Evolutionary conservation across 306 rosid genomes (phyloP).

Genomic region (Cicer bijugum): DNA sequence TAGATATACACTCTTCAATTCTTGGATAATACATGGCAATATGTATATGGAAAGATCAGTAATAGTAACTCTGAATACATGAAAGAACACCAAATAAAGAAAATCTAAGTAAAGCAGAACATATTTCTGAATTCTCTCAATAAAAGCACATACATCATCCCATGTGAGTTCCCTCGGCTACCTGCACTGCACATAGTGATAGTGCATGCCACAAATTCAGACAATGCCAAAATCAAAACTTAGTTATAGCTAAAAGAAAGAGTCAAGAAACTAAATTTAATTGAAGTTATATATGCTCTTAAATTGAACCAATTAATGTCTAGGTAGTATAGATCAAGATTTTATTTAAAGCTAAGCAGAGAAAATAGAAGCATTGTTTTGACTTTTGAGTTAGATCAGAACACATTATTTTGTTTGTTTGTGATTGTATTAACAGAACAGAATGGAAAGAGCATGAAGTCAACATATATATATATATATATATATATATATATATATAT

Average conservation of each 20-base stretch:
- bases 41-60: background rate
- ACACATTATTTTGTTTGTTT: background rate
- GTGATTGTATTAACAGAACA: background rate
- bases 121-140: constrained; percentile 38
- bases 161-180: constrained; percentile 44
- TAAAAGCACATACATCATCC: constrained; percentile 47
- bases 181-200: background rate
- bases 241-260: no score
- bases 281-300: background rate
- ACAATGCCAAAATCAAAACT: constrained; percentile 27
- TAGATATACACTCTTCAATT: constrained; percentile 39
- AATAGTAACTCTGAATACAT: constrained; percentile 32
- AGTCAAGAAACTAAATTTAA: no score
- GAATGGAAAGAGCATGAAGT: constrained; percentile 48
- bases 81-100: constrained; percentile 39
- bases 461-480: constrained; percentile 49
- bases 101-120: constrained; percentile 27
- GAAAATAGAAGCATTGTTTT: background rate
- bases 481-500: no score
- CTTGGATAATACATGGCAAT: constrained; percentile 27
- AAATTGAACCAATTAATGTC: background rate
- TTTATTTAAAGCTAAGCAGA: no score
- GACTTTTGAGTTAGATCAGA: background rate
- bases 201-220: constrained; percentile 1
- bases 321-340: background rate